Evolutionary conservation across 768 basidiomycete genomes (phyloP), one percentile per base, ranked within the genome.

Genomic region (Agrocybe praecox): DNA sequence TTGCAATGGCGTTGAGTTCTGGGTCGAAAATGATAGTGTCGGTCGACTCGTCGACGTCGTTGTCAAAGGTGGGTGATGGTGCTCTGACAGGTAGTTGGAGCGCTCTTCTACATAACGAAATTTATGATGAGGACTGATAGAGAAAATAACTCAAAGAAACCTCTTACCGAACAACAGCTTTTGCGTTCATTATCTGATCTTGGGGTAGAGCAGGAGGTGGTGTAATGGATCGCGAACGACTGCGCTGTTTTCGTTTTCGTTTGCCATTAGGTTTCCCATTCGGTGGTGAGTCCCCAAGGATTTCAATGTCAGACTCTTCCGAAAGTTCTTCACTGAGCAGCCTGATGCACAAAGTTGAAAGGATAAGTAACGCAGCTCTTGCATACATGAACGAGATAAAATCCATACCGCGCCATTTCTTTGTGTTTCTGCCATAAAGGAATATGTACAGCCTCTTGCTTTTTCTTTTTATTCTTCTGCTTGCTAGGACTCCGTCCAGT

Each of bases 171-270:
- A 91, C 81, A 17, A 89, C 69, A 33, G 80, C 74, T 40, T 79
- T 80, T 14, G 88, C 86, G 53, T 77, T 77, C 62, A 82, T 77
- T 1, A 87, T 73, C 53, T 85, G 80, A 26, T 82, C 74, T 10
- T 70, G 65, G 2, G 87, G 73, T 14, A 92, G 69, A 33, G 75
- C 76, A 0, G 90, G 91, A 5, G 90, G 90, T 2, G 91, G 90
- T 0, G 90, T 93, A 36, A 92, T 80, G 3, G 90, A 93, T 21
- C 77, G 73, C 26, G 89, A 91, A 36, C 85, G 85, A 66, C 83
- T 86, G 45, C 85, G 80, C 40, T 73, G 63, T 36, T 76, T 77
- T n/a, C 80, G 77, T 58, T 80, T 81, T 24, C 72, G 72, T 52
- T 75, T 75, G 2, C 72, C 62, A 2, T 62, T 52, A 19, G 59